Base-by-base conservation (phyloP, 441 rosid species). In the Gossypium schwendimanii region DNA sequence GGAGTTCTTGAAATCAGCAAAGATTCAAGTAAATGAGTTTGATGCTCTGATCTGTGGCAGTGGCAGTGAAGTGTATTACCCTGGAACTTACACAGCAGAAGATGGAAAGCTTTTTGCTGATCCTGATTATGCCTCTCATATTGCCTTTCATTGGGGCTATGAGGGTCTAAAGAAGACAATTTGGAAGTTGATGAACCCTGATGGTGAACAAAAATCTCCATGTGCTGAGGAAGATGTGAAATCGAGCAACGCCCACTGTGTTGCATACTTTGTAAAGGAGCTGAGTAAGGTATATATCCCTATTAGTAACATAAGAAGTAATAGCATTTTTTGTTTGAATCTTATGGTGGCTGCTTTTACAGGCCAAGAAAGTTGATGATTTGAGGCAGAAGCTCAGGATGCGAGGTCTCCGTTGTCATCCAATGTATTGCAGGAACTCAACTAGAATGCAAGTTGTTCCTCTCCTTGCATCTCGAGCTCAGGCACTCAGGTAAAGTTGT, bases 401-500 rank as follows among this genome's bases (percentile, higher is more conserved):
- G 85, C 78, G 99, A 44, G 99, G 98, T 24, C 96, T 94, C 20
- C 96, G 99, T 49, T 92, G 99, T 78, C 99, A 94, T 82, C 96
- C 92, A 0, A 92, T 94, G 97, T 94, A 94, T 31, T 92, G 99
- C 84, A 79, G 98, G 79, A 89, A 82, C 80, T 87, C 90, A 4
- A 89, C 92, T 3, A 86, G 91, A 77, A 53, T 92, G 85, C 98
- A 92, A 64, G 82, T 88, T 17, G 75, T 94, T 73, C 99, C 98
- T 77, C 96, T 92, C 14, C 89, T 91, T 66, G 99, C 99, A 54
- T 94, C 99, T 76, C 84, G 99, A 70, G 86, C 98, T 36, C 98
- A 87, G 60, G 96, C 99, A 44, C 97, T 94, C 57, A 89, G 97
- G 98, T 94, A 78, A 8, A 2, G 12, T 63, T 41, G 23, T 21